Evolutionary conservation across 257 asterid species (phyloP).

Genomic region (Solanum chmielewskii): DNA sequence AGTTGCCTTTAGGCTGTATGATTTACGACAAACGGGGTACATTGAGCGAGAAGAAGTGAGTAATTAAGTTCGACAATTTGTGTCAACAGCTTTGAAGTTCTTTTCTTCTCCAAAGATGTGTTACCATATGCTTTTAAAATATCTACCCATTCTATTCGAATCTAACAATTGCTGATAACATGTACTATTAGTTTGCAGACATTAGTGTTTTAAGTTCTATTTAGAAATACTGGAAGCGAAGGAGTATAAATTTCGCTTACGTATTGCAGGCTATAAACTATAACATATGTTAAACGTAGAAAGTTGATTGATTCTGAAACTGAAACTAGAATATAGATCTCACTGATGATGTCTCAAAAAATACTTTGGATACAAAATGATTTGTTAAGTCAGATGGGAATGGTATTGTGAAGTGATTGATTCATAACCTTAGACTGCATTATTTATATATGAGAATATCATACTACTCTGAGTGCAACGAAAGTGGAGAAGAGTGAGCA

Average conservation of each 20-base stretch:
- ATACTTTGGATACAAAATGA: background rate
- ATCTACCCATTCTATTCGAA: background rate
- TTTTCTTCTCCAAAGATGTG: background rate
- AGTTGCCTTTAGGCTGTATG: conserved; percentile 33
- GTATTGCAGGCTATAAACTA: background rate
- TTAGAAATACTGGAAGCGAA: background rate
- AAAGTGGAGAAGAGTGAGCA: background rate
- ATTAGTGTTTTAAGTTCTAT: background rate
- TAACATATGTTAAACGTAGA: background rate
- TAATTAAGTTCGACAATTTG: background rate
- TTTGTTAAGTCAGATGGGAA: background rate
- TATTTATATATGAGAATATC: background rate
- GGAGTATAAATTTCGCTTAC: background rate
- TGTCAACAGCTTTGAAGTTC: background rate
- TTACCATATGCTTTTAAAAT: background rate
- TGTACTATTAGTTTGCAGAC: background rate
- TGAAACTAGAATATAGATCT: background rate
- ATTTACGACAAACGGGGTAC: conserved; percentile 37
- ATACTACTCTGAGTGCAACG: background rate
- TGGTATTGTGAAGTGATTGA: background rate
- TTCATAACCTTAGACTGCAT: background rate
- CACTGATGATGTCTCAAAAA: background rate
- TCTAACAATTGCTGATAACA: background rate
- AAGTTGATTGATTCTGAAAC: background rate
- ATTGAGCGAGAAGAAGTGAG: conserved; percentile 44